Evolutionary conservation across 495 filamentous ascomycete species (phyloP).

Genomic region (Talaromyces stipitatus): DNA sequence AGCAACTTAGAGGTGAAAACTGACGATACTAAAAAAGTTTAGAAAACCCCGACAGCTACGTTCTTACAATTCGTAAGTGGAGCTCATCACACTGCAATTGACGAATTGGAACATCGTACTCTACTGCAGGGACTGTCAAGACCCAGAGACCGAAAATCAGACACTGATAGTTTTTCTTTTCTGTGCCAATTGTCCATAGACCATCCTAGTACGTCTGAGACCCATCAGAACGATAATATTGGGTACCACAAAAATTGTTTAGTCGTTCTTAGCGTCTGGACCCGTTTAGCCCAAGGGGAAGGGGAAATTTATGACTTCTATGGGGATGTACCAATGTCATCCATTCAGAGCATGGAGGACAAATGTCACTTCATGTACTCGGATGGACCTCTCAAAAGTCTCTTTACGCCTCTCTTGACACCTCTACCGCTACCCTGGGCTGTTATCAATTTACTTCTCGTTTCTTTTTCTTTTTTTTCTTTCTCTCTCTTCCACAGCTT

Average conservation of each 20-base stretch:
- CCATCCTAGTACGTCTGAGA: not conserved
- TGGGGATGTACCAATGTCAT: not conserved
- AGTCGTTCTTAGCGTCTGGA: not conserved
- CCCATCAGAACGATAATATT: not conserved
- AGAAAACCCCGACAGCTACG: not conserved
- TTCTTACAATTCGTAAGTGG: not conserved
- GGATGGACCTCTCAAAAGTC: not conserved
- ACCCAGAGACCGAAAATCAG: not conserved
- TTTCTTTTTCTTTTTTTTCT: not conserved
- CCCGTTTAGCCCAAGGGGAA: not conserved
- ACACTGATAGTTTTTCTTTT: not conserved
- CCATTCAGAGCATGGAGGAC: not conserved
- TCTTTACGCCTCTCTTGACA: not conserved
- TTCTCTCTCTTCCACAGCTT: not conserved
- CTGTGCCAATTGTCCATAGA: not conserved
- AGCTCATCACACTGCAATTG: not conserved
- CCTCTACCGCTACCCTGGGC: not conserved
- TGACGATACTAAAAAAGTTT: not conserved
- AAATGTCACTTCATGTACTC: not conserved
- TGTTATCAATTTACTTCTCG: not conserved
- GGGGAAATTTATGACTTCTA: not conserved
- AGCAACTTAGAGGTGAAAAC: not conserved
- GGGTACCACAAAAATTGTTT: slow-evolving; percentile 1
- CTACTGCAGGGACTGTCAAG: not conserved
- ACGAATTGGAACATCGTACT: not conserved